Base-by-base conservation (phyloP, 306 rosid genomes). In the Ammopiptanthus mongolicus region DNA sequence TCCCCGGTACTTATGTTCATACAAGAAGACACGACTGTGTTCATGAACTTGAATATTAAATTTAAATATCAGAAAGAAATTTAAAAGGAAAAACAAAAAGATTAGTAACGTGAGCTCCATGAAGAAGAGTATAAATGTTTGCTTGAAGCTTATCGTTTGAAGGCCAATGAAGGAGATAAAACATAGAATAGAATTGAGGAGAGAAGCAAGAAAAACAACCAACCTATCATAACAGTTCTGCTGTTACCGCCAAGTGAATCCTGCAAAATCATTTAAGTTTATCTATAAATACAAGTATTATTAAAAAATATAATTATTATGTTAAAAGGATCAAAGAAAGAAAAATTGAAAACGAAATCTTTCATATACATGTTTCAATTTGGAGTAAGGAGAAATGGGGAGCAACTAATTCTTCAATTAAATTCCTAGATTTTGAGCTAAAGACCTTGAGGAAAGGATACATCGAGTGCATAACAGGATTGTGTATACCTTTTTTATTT, bases 171-270 rank as follows among this genome's bases (percentile, higher is more conserved):
- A 36, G 39, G 51, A 33, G 46, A n/a, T 11, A 50, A 31, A 59
- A 22, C 1, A 51, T 31, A 56, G 2, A 50, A 23, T 29, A 31
- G 39, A 41, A 41, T 31, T 31, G 59, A n/a, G 57, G 36, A 71
- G 10, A 59, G 46, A 44, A 56, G 37, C 44, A 67, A 65, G 62
- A 70, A 28, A 66, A 61, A 21, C 3, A 78, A 79, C 82, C 57
- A 81, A 90, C 98, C 98, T 91, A 94, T 94, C 98, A 94, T 91
- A 69, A 88, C 94, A 65, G 98, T 94, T 84, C 97, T 85, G 85
- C 98, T 94, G 88, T 94, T 94, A 65, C 98, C 98, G 22, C 98
- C 98, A 76, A 94, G 98, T 21, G 98, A 94, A 76, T 94, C 98
- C 98, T 94, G 96, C 72, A 73, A 78, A 91, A 81, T 64, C 28